Percentiles rank a stretch among this genome's conserved stretches.
These are phyloP conservation scores for Saccharum hybrid DNA, from an alignment of 202 grass and related monocot genomes.

Conservation along the genomic window DNA sequence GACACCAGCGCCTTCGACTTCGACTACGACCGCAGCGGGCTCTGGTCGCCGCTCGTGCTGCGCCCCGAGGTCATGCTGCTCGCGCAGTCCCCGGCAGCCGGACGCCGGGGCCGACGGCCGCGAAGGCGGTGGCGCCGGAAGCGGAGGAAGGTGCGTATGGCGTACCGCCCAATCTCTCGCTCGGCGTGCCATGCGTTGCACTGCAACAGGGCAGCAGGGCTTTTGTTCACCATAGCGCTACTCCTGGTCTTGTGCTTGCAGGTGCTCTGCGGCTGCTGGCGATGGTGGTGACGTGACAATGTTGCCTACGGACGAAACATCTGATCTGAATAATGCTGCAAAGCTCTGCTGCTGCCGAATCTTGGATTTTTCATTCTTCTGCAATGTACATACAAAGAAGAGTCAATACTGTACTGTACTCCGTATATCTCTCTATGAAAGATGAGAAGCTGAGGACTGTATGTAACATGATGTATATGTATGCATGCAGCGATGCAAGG, in stretches of 20 bases:
- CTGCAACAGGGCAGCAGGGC: too few relatives aligned
- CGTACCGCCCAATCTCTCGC: neutral
- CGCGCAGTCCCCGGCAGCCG: slow-evolving; percentile 16
- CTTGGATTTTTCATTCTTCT: slow-evolving; percentile 5
- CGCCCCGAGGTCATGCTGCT: slow-evolving; percentile 52
- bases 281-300: slow-evolving; percentile 6
- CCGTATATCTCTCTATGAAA: neutral
- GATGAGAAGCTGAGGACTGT: neutral
- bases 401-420: neutral
- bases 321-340: neutral
- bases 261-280: slow-evolving; percentile 57
- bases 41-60: slow-evolving; percentile 84
- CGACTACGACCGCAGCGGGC: slow-evolving; percentile 72
- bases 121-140: slow-evolving; percentile 33
- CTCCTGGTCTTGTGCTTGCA: slow-evolving; percentile 21
- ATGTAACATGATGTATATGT: neutral
- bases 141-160: slow-evolving; percentile 21
- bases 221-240: neutral
- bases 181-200: neutral
- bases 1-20: slow-evolving; percentile 87
- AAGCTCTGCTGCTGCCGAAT: neutral
- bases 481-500: neutral
- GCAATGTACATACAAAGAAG: neutral
- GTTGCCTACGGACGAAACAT: neutral
- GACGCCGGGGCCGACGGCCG: neutral